Conservation (phyloP, 2,329 filamentous ascomycete species). For the Trichoderma arundinaceum region DNA sequence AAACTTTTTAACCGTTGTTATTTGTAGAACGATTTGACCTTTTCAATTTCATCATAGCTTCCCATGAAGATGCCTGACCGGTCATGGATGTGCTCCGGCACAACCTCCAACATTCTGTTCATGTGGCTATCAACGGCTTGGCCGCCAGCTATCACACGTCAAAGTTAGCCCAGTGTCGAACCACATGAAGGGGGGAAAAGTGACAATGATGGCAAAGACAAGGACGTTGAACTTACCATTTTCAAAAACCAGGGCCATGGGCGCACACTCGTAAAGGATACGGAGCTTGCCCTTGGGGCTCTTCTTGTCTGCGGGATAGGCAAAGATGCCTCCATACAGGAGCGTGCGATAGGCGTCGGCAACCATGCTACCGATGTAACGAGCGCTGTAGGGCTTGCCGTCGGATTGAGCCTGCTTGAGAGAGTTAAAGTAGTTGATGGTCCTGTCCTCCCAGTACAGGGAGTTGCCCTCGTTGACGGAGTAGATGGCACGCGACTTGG, state of each 20-base stretch:
- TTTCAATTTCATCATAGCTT: conserved; percentile 92
- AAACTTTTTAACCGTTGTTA: conserved; percentile 26
- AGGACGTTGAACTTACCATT: conserved; percentile 88
- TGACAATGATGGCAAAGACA: neutral
- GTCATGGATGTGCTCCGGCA: conserved; percentile 93
- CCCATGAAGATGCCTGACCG: conserved; percentile 95
- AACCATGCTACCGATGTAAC: conserved; percentile 98
- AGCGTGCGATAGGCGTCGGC: conserved; percentile 96
- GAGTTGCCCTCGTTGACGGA: conserved; percentile 99
- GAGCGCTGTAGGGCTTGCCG: conserved; percentile 89
- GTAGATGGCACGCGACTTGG: conserved; percentile 83
- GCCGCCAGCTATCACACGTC: conserved; percentile 71
- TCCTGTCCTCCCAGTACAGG: conserved; percentile 90
- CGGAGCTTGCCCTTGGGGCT: conserved; percentile 97
- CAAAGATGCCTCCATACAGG: conserved; percentile 95
- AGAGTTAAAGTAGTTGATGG: conserved; percentile 85
- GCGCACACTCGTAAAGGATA: conserved; percentile 97
- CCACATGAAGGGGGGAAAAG: neutral
- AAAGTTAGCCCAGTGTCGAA: conserved; percentile 38
- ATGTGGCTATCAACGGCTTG: conserved; percentile 91
- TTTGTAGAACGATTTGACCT: conserved; percentile 82
- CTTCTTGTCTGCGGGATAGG: conserved; percentile 97
- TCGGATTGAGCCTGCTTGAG: conserved; percentile 78
- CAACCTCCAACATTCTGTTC: conserved; percentile 85
- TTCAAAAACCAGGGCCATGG: conserved; percentile 99